Evolutionary conservation across 371 early-diverging fungal species (phyloP).

Genomic region (Chytridium lagenaria): DNA sequence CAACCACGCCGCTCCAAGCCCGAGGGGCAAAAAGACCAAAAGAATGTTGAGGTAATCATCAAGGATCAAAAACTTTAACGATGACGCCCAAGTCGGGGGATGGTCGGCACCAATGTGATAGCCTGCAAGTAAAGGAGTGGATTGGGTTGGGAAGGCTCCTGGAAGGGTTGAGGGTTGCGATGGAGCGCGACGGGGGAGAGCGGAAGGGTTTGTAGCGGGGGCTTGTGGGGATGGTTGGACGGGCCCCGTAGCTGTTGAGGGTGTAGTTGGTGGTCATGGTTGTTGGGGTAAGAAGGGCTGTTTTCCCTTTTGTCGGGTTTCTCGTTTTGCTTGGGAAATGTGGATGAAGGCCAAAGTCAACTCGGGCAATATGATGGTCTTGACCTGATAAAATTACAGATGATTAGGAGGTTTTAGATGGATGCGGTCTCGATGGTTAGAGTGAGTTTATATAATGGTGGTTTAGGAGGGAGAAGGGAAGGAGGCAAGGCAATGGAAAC

Average conservation of each 20-base stretch:
- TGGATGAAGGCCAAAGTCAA: too few species aligned
- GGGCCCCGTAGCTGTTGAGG: slow-evolving; percentile 17
- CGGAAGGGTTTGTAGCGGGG: neutral
- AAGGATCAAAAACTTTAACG: slow-evolving; percentile 8
- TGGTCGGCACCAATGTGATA: neutral
- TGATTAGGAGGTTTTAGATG: too few species aligned
- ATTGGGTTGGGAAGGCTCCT: neutral
- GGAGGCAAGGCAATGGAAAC: too few species aligned
- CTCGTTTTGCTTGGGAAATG: too few species aligned
- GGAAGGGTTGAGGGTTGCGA: neutral
- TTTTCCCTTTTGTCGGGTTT: too few species aligned
- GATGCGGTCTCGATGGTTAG: too few species aligned
- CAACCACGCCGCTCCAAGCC: slow-evolving; percentile 1
- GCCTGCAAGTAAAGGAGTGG: slow-evolving; percentile 4
- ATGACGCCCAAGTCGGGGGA: neutral
- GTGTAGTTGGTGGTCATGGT: slow-evolving; percentile 10
- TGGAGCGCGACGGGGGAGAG: neutral
- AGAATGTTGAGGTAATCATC: slow-evolving; percentile 8
- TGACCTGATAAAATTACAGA: too few species aligned
- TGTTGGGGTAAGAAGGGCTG: too few species aligned
- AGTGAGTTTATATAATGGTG: too few species aligned
- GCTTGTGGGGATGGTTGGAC: neutral
- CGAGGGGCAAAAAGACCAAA: slow-evolving; percentile 32
- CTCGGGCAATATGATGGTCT: too few species aligned
- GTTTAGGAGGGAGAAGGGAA: too few species aligned